Evolutionary conservation across 1,139 yeast genomes (phyloP).

Genomic region (Geotrichum klebahnii): DNA sequence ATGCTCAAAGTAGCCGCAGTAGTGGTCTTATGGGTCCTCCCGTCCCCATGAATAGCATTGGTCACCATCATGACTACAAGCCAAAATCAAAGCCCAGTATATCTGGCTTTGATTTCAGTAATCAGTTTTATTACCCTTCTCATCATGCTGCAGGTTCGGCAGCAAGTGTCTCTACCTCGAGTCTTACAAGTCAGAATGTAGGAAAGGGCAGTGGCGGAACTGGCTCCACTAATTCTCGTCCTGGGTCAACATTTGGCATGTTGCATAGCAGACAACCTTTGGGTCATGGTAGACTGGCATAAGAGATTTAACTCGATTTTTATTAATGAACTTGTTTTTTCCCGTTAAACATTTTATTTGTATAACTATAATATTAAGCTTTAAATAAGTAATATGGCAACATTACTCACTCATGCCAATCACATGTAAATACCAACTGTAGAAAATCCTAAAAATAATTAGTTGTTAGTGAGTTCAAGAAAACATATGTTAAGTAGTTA

Average conservation of each 20-base stretch:
- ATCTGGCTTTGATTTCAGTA: constrained; percentile 1
- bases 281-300: constrained; percentile 17
- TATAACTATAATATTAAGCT: not conserved
- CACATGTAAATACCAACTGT: constrained; percentile 9
- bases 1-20: not conserved
- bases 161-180: not conserved
- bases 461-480: not conserved
- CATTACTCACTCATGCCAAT: constrained; percentile 10
- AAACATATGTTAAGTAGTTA: not conserved
- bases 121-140: not conserved
- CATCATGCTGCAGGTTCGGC: not conserved
- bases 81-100: not conserved
- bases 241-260: constrained; percentile 19
- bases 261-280: constrained; percentile 18
- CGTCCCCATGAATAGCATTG: not conserved
- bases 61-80: not conserved
- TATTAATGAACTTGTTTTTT: no score
- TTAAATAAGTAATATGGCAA: not conserved
- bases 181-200: not conserved
- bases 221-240: constrained; percentile 10
- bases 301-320: no score
- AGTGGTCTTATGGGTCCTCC: not conserved
- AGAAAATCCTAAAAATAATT: constrained; percentile 7
- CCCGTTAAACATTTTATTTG: not conserved
- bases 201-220: no score